Base-by-base conservation (phyloP, 106 monocot species). In the Alisma plantagoaquatica region DNA sequence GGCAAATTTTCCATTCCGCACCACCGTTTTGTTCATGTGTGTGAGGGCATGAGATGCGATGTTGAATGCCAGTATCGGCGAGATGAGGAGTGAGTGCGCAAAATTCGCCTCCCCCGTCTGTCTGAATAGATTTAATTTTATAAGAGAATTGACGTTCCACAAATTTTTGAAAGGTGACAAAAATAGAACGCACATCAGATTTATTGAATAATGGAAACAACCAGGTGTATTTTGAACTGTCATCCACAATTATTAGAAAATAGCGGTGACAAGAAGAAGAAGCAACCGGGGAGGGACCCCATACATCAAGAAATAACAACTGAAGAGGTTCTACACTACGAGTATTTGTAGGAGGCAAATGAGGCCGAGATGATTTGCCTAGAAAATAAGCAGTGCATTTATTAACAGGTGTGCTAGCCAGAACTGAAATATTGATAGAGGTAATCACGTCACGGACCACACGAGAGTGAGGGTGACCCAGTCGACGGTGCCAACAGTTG, bases 211-310 rank as follows among this genome's bases (percentile, higher is more conserved):
- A n/a, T 30, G 24, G 50, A 43, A 33, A 68, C 2, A 68, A 10
- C 51, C 42, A 58, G 3, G 18, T 43, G 41, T 27, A 59, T 15
- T 27, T 10, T 49, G 59, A 54, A 20, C 19, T 59, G 11, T 59
- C 58, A 43, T 59, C 68, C 12, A 57, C 15, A 46, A 67, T 49
- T 21, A 57, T 25, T 1, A 68, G 22, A 52, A 51, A 68, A 41
- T 59, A 58, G 23, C 1, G 18, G n/a, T 29, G 27, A 38, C 59
- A 41, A 50, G 19, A 41, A 0, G 22, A 5, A 2, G 41, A 27
- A 41, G 20, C 6, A 41, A 59, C n/a, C 10, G 50, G 57, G 21
- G 50, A 27, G 10, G 50, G 47, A 14, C 26, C 67, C 57, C 47
- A 68, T 16, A 57, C 46, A 49, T 68, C 49, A 20, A 23, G 50